phyloP scores from a whole-genome alignment of 2,329 filamentous ascomycete species.

The Acarospora socialis region DNA sequence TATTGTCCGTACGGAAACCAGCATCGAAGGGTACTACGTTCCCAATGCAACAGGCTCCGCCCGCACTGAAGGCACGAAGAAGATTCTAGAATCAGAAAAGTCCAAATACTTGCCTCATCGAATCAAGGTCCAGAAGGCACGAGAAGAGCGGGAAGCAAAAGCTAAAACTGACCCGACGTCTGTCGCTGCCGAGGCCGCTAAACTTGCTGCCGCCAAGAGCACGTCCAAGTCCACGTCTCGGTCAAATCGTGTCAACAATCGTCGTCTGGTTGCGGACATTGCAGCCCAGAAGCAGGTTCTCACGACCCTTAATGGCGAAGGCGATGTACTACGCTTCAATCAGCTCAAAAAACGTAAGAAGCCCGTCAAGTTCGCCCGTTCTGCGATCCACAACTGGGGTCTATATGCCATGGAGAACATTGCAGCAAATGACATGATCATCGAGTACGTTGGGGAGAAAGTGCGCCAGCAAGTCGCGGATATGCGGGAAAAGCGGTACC shows the following conservation, averaged over 20 bases:
- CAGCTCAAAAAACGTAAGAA: conserved; percentile 99
- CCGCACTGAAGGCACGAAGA: conserved; percentile 83
- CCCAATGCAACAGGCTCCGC: conserved; percentile 74
- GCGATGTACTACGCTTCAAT: conserved; percentile 92
- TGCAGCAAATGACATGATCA: conserved; percentile 96
- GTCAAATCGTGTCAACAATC: conserved; percentile 89
- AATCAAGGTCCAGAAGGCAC: conserved; percentile 83
- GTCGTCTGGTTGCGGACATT: conserved; percentile 83
- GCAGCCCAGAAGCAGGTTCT: conserved; percentile 78
- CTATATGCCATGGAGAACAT: conserved; percentile 97
- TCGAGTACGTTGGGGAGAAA: conserved; percentile 97
- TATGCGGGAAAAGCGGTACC: conserved; percentile 77
- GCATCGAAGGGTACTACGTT: conserved; percentile 61
- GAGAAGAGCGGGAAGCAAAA: conserved; percentile 75
- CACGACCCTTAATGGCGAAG: conserved; percentile 57
- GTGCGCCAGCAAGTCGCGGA: conserved; percentile 96
- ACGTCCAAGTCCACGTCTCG: conserved; percentile 80
- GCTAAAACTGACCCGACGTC: conserved; percentile 48
- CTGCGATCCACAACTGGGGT: conserved; percentile 97
- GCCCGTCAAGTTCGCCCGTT: conserved; percentile 92
- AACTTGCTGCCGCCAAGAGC: conserved; percentile 63
- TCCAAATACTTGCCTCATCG: conserved; percentile 96
- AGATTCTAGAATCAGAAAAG: conserved; percentile 93
- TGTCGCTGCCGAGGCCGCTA: conserved; percentile 55
- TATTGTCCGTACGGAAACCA: conserved; percentile 36